Percentiles rank a stretch among this genome's conserved stretches.
Conservation (phyloP, 371 early-diverging fungal species). For the Mucor piriformis region DNA sequence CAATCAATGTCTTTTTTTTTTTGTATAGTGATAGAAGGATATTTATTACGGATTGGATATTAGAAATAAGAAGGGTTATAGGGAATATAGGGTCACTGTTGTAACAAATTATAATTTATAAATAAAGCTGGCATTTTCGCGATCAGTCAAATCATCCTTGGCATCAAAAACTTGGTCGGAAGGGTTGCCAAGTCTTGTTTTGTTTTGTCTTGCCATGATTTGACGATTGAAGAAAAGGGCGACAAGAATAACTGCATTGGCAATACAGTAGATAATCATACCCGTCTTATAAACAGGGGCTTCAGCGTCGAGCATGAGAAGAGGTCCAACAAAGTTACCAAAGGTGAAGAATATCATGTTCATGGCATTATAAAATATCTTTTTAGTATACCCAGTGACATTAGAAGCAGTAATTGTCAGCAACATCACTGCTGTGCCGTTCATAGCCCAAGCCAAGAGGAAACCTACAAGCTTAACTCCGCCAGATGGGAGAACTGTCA, state of each 20-base stretch:
- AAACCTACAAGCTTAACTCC: slow-evolving; percentile 34
- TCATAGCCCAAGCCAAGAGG: slow-evolving; percentile 31
- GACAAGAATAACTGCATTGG: slow-evolving; percentile 29
- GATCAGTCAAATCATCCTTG: slow-evolving; percentile 32
- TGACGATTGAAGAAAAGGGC: slow-evolving; percentile 26
- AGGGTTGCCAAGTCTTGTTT: slow-evolving; percentile 21
- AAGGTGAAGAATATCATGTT: slow-evolving; percentile 31
- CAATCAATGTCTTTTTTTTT: background rate
- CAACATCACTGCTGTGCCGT: slow-evolving; percentile 32
- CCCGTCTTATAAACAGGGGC: slow-evolving; percentile 38
- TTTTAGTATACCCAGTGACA: slow-evolving; percentile 47
- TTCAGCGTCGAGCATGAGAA: slow-evolving; percentile 27
- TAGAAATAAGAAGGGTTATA: background rate
- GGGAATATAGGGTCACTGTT: too few species aligned
- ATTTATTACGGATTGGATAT: background rate
- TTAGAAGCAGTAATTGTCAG: slow-evolving; percentile 32
- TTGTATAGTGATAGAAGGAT: background rate
- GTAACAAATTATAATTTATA: background rate
- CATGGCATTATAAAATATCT: slow-evolving; percentile 36
- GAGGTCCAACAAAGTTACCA: slow-evolving; percentile 41
- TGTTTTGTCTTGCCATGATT: slow-evolving; percentile 23
- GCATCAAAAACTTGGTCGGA: background rate
- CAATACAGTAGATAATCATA: slow-evolving; percentile 31
- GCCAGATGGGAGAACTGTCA: slow-evolving; percentile 27
- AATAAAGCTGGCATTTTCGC: background rate